Evolutionary conservation across 805 yeast species (phyloP).

Genomic region (Nakazawaea holstii): DNA sequence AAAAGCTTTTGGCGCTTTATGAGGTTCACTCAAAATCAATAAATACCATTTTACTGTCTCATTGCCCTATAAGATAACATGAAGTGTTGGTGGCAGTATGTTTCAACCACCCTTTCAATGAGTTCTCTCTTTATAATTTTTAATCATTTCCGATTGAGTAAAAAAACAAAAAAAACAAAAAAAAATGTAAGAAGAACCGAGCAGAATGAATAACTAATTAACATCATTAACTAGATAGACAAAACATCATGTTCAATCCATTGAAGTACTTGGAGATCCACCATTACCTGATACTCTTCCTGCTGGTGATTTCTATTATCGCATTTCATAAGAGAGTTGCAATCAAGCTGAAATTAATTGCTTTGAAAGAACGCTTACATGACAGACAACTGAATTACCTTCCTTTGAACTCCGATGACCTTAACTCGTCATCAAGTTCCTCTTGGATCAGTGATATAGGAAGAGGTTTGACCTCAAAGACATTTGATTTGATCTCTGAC

Average conservation of each 20-base stretch:
- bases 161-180: no score
- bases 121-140: no score
- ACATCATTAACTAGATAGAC: neutral
- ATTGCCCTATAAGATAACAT: no score
- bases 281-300: neutral
- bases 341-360: neutral
- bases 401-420: constrained; percentile 11
- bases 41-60: no score
- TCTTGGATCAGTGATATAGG: constrained; percentile 42
- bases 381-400: constrained; percentile 4
- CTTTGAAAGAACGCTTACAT: neutral
- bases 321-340: constrained; percentile 4
- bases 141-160: no score
- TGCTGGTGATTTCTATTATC: neutral
- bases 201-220: no score
- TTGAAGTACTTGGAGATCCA: neutral
- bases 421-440: constrained; percentile 1
- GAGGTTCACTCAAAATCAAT: no score
- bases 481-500: constrained; percentile 45
- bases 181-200: no score
- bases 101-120: no score
- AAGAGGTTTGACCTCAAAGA: constrained; percentile 52
- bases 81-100: no score
- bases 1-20: no score
- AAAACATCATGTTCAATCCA: constrained; percentile 1